Conservation (phyloP, 805 yeast genomes). For the Suhomyces sp. region DNA sequence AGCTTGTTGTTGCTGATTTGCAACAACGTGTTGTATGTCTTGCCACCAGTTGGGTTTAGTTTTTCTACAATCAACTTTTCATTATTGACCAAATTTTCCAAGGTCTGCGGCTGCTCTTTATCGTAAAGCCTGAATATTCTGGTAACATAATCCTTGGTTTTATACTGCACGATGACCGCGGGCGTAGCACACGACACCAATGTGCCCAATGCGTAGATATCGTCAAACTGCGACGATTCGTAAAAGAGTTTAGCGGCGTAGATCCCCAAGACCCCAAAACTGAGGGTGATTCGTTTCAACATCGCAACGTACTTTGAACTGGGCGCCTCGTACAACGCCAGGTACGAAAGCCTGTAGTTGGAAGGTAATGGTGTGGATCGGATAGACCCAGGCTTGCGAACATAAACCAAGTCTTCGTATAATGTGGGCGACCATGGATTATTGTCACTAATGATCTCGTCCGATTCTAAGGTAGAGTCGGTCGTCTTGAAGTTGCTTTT, state of each 20-base stretch:
- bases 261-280: constrained; percentile 57
- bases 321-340: constrained; percentile 65
- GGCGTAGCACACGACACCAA: constrained; percentile 57
- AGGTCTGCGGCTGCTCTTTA: constrained; percentile 58
- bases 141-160: constrained; percentile 65
- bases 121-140: constrained; percentile 70
- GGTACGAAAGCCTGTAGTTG: constrained; percentile 53
- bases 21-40: constrained; percentile 60
- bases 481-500: constrained; percentile 18
- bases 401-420: constrained; percentile 41
- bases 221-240: constrained; percentile 52
- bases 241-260: constrained; percentile 60
- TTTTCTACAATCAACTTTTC: constrained; percentile 69
- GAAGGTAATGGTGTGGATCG: constrained; percentile 47
- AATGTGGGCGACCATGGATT: constrained; percentile 47
- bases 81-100: constrained; percentile 56
- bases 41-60: constrained; percentile 63
- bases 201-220: constrained; percentile 43
- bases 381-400: constrained; percentile 41
- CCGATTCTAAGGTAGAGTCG: constrained; percentile 39
- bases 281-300: constrained; percentile 58
- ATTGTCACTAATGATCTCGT: constrained; percentile 39
- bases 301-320: constrained; percentile 58
- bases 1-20: constrained; percentile 34
- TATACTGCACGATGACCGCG: constrained; percentile 44